Evolutionary conservation across 1,284 basidiomycete species (phyloP).

Genomic region (Ustilago bromivora): DNA sequence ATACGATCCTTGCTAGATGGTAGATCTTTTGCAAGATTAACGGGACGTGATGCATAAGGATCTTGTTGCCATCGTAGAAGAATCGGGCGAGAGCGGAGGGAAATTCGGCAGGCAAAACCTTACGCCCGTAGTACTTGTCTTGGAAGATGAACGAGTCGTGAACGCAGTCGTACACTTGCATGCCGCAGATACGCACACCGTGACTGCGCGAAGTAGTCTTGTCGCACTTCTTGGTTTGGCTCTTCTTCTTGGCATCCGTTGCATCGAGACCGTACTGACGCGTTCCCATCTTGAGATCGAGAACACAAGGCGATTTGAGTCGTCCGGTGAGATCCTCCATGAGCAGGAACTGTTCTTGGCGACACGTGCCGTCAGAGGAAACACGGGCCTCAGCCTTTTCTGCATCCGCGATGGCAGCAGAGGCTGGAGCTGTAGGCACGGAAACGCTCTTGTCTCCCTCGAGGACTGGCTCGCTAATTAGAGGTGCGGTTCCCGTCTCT

Average conservation of each 20-base stretch:
- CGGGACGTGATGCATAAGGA: constrained; percentile 93
- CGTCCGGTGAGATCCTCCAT: constrained; percentile 98
- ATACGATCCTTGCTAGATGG: constrained; percentile 89
- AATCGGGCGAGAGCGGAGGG: constrained; percentile 83
- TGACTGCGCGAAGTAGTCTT: constrained; percentile 90
- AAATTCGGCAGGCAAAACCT: constrained; percentile 87
- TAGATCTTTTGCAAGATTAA: constrained; percentile 90
- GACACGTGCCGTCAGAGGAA: constrained; percentile 58
- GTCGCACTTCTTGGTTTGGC: constrained; percentile 98
- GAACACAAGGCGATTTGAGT: constrained; percentile 92
- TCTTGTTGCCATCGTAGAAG: constrained; percentile 83
- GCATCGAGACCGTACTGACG: constrained; percentile 98
- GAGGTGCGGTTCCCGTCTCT: neutral
- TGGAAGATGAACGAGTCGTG: constrained; percentile 85
- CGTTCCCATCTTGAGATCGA: constrained; percentile 99
- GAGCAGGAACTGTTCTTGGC: constrained; percentile 96
- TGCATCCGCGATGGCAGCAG: neutral
- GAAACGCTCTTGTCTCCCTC: constrained; percentile 1
- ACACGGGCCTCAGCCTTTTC: neutral
- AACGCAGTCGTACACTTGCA: constrained; percentile 80
- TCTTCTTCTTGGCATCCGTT: constrained; percentile 90
- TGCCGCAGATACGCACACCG: constrained; percentile 94
- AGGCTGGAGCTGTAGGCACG: neutral
- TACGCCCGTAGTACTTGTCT: constrained; percentile 96
- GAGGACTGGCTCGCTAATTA: neutral